Conservation (phyloP, 192 early-diverging fungal genomes). For the Coemansia guatemalensis region DNA sequence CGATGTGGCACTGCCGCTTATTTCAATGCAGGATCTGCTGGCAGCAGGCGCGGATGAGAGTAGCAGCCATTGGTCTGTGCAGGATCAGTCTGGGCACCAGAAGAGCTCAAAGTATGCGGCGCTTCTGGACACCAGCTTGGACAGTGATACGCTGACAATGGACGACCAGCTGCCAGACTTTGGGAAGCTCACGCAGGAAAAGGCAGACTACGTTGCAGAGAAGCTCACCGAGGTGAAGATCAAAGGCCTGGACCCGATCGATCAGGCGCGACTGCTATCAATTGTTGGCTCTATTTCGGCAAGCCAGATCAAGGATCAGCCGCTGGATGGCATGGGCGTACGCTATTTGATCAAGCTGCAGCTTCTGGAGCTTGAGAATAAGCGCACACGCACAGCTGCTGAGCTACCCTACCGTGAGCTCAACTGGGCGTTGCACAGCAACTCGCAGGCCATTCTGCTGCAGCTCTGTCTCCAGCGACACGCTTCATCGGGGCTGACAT, state of each 20-base stretch:
- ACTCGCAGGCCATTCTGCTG: constrained; percentile 70
- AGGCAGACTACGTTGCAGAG: constrained; percentile 44
- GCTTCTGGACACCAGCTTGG: constrained; percentile 16
- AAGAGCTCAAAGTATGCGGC: constrained; percentile 25
- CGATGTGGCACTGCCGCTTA: constrained; percentile 22
- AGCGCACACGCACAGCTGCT: constrained; percentile 44
- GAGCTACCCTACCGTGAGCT: constrained; percentile 66
- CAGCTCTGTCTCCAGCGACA: constrained; percentile 38
- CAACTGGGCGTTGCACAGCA: constrained; percentile 84
- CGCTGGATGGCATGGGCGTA: constrained; percentile 84
- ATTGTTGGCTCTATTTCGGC: constrained; percentile 67
- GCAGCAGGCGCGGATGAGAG: too few relatives aligned
- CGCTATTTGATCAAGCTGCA: constrained; percentile 80
- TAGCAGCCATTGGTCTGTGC: not conserved
- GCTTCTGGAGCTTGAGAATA: constrained; percentile 59
- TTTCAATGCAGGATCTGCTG: constrained; percentile 17
- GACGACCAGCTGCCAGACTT: constrained; percentile 22
- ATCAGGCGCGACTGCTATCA: constrained; percentile 72
- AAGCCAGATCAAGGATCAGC: constrained; percentile 63
- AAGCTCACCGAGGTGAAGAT: constrained; percentile 49
- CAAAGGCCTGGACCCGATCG: constrained; percentile 60
- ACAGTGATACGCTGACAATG: constrained; percentile 6
- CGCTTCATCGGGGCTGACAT: constrained; percentile 65
- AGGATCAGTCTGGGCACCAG: too few relatives aligned
- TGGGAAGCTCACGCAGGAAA: constrained; percentile 39